phyloP scores from a whole-genome alignment of 2,329 filamentous ascomycete genomes.

The Seiridium cupressi region DNA sequence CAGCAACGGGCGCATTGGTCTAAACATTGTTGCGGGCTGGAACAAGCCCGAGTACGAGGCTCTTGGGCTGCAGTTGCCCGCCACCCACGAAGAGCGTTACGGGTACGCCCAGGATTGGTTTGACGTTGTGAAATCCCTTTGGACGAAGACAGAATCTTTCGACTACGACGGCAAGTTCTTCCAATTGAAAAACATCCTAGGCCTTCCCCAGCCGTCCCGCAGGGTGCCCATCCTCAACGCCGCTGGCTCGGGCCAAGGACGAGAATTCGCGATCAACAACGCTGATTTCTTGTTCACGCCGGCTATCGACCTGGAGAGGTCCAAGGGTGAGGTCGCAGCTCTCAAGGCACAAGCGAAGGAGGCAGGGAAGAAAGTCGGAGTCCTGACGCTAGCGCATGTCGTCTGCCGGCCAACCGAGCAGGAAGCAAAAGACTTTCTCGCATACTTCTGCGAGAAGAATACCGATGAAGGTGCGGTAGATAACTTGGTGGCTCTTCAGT shows the following conservation, averaged over 20 bases:
- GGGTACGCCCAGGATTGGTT: conserved; percentile 5
- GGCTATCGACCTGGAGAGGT: conserved; percentile 1
- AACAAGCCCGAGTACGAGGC: conserved; percentile 51
- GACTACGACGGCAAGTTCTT: conserved; percentile 5
- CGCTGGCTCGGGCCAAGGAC: conserved; percentile 7
- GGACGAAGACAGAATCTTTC: neutral
- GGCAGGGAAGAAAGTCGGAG: neutral
- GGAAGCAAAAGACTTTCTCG: neutral
- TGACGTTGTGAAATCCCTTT: neutral
- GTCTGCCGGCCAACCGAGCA: conserved; percentile 2
- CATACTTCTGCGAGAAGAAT: conserved; percentile 1
- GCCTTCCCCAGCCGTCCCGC: neutral
- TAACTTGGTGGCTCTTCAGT: conserved; percentile 4
- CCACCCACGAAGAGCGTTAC: conserved; percentile 3
- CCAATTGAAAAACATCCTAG: neutral
- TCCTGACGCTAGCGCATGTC: neutral
- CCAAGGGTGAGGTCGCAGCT: neutral
- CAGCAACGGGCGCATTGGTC: conserved; percentile 46
- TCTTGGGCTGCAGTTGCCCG: conserved; percentile 30
- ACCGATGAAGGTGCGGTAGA: conserved; percentile 1
- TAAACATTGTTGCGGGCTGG: conserved; percentile 53
- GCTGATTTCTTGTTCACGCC: conserved; percentile 3
- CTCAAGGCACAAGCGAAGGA: neutral
- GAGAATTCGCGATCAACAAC: neutral
- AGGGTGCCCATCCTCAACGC: conserved; percentile 4